Evolutionary conservation across 192 early-diverging fungal genomes (phyloP).

Genomic region (Coemansia sp.): DNA sequence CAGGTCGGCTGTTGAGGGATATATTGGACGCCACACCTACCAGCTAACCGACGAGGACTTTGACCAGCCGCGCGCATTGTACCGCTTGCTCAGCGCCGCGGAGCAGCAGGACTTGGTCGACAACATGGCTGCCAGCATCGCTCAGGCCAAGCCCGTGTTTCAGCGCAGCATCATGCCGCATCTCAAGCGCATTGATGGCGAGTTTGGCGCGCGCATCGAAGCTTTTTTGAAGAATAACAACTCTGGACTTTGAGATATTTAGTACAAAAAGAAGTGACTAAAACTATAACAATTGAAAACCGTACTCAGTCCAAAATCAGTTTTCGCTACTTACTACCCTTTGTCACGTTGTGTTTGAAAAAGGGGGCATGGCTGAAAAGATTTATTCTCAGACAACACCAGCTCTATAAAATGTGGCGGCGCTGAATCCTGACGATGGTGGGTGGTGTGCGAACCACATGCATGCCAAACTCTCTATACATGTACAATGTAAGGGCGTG

Average conservation of each 20-base stretch:
- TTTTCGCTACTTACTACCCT: too few relatives aligned
- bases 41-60: constrained; percentile 61
- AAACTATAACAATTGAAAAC: not conserved
- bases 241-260: not conserved
- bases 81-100: constrained; percentile 29
- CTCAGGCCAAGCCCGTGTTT: constrained; percentile 54
- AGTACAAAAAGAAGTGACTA: not conserved
- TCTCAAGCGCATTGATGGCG: constrained; percentile 58
- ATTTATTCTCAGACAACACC: too few relatives aligned
- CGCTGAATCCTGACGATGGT: too few relatives aligned
- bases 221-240: not conserved
- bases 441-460: too few relatives aligned
- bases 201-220: constrained; percentile 60
- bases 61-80: constrained; percentile 63
- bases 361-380: too few relatives aligned
- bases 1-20: constrained; percentile 42
- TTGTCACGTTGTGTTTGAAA: too few relatives aligned
- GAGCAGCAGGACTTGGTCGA: constrained; percentile 57
- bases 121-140: constrained; percentile 59
- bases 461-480: too few relatives aligned
- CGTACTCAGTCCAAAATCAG: not conserved
- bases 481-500: too few relatives aligned
- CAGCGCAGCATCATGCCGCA: constrained; percentile 59
- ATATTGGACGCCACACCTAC: constrained; percentile 54
- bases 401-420: too few relatives aligned